These are phyloP conservation scores for Triticum aestivum DNA, from an alignment of 176 grass and related monocot genomes.

Conservation along the genomic window DNA sequence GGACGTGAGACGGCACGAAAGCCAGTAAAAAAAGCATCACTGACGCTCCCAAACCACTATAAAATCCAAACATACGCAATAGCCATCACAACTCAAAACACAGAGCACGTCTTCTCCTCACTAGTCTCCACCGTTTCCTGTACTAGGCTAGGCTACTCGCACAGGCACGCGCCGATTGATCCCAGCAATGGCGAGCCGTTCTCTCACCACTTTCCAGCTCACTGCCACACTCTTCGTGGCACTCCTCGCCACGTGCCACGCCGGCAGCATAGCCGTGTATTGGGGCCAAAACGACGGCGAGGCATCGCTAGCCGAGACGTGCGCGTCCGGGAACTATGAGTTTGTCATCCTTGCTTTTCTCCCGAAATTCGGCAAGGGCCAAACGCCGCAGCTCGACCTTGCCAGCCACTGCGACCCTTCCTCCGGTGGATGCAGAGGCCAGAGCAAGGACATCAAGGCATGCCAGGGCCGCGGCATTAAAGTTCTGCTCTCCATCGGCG, in stretches of 20 bases:
- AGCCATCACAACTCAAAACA: neutral
- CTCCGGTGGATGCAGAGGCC: conserved; percentile 35
- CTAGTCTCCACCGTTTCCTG: no score
- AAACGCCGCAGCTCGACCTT: conserved; percentile 39
- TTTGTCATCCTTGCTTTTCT: conserved; percentile 62
- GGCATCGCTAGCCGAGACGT: conserved; percentile 39
- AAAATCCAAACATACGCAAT: neutral
- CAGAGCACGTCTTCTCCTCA: no score
- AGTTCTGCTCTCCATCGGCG: conserved; percentile 78
- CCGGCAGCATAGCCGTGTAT: conserved; percentile 52
- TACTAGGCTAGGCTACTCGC: no score
- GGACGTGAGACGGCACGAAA: conserved; percentile 30
- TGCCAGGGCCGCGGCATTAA: conserved; percentile 56
- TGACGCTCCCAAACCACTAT: neutral
- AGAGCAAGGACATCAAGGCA: conserved; percentile 44
- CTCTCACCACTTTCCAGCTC: neutral
- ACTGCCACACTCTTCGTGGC: neutral
- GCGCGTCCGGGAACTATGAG: conserved; percentile 46
- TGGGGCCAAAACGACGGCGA: conserved; percentile 62
- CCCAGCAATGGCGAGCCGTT: conserved; percentile 14
- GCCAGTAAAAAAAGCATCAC: neutral
- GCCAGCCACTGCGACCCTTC: conserved; percentile 58
- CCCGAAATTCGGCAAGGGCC: conserved; percentile 57
- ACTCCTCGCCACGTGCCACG: conserved; percentile 25
- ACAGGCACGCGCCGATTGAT: neutral